A percentile compares a stretch with the other conserved stretches of the same genome.
Evolutionary conservation across 805 yeast species (phyloP).

Genomic region (Zygoascus flipseniorum): DNA sequence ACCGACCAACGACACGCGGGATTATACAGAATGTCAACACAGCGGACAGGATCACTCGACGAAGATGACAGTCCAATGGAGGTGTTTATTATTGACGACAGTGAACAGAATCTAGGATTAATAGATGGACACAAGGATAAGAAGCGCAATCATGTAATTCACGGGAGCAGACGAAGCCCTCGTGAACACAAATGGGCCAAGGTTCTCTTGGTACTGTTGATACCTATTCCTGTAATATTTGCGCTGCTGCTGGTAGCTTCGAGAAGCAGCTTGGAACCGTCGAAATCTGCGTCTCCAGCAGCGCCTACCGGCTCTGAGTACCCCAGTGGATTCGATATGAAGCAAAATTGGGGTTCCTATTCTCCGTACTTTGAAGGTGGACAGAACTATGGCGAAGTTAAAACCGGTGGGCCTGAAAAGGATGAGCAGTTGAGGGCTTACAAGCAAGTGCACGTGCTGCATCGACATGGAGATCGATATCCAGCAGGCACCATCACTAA

Average conservation of each 20-base stretch:
- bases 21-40: no score
- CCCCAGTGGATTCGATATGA: conserved; percentile 30
- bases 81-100: not conserved
- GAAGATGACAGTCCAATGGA: not conserved
- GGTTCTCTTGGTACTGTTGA: conserved; percentile 1
- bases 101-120: not conserved
- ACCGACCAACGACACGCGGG: not conserved
- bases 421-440: conserved; percentile 31
- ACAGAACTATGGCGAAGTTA: conserved; percentile 26
- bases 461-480: conserved; percentile 75
- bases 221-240: not conserved
- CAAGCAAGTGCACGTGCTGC: conserved; percentile 61
- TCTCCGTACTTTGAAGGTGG: conserved; percentile 34
- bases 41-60: not conserved
- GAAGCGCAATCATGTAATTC: not conserved
- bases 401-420: conserved; percentile 24
- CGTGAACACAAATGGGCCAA: not conserved
- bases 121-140: not conserved
- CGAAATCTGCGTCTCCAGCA: conserved; percentile 24
- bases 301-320: conserved; percentile 31
- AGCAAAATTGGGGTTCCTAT: conserved; percentile 34
- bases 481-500: conserved; percentile 42
- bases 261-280: conserved; percentile 7
- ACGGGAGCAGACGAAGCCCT: not conserved
- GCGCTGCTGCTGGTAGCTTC: conserved; percentile 14